Evolutionary conservation across 306 rosid genomes (phyloP), one percentile per base, ranked within the genome.

Genomic region (Lathyrus oleraceus): DNA sequence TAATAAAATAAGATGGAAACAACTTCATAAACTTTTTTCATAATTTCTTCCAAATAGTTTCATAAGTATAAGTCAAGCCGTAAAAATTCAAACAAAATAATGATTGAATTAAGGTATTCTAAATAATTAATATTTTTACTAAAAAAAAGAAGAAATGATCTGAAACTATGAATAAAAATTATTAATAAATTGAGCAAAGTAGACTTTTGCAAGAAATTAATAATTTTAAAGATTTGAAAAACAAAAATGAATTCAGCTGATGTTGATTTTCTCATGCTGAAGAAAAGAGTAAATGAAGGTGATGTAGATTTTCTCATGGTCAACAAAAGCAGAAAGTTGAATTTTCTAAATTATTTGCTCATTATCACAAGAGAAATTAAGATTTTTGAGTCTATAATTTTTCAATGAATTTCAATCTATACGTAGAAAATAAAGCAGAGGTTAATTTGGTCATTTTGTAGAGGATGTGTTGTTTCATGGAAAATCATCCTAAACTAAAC

Each of bases 241-340:
- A 20, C n/a, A 30, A 21, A 10, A 6, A 47, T 4, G 25, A 4
- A 48, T n/a, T 27, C 47, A 20, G 69, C 43, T 54, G 54, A 62
- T 62, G 59, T 17, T 27, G 39, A 62, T 43, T 54, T 28, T 52
- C 49, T 63, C 58, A 43, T 14, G 70, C 49, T 62, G 70, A 73
- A 12, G 77, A 49, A 36, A 73, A 56, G 36, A 35, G 73, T 56
- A 47, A 47, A n/a, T 6, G 21, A 3, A 16, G 54, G 9, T 45
- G 52, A 45, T 45, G 52, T 45, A 14, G 52, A 45, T 45, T 47
- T 47, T 47, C 20, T 61, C 23, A 45, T 35, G 49, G 81, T 75
- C 81, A 74, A 74, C 47, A 17, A 69, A 21, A 10, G 32, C 16
- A 69, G 65, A 49, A 69, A 78, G 67, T 71, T 78, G 77, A 82